phyloP scores from a whole-genome alignment of 441 rosid genomes.

The Dalechampia spathulata region DNA sequence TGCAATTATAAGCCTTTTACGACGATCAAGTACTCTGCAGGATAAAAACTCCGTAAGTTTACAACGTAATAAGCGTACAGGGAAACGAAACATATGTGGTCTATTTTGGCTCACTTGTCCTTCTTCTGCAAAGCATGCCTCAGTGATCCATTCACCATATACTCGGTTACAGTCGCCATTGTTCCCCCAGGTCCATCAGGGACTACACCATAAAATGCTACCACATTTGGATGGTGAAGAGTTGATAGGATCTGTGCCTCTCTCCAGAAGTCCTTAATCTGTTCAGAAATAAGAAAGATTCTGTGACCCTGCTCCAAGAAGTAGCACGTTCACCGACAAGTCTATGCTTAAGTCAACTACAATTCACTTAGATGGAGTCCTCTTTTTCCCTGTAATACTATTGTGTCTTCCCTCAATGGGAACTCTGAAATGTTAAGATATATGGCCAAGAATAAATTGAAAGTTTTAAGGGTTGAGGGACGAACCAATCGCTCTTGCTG shows the following conservation, averaged over 20 bases:
- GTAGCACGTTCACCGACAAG: too few species aligned
- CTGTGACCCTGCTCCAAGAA: neutral
- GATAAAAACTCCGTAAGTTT: constrained; percentile 11
- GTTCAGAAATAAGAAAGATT: constrained; percentile 14
- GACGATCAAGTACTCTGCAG: constrained; percentile 68
- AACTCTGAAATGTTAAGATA: neutral
- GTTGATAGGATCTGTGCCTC: constrained; percentile 88
- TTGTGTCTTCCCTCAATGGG: too few species aligned
- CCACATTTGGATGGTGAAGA: constrained; percentile 94
- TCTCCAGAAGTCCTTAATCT: constrained; percentile 95
- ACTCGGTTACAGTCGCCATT: constrained; percentile 89
- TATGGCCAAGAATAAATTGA: too few species aligned
- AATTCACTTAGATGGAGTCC: neutral
- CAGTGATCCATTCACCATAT: constrained; percentile 95
- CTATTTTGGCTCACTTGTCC: constrained; percentile 63
- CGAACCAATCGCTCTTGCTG: constrained; percentile 81
- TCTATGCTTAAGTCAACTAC: too few species aligned
- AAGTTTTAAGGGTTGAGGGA: constrained; percentile 11
- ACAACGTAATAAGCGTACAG: neutral
- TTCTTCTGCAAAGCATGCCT: constrained; percentile 83
- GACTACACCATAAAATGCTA: constrained; percentile 93
- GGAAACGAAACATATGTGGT: neutral
- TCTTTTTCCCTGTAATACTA: too few species aligned
- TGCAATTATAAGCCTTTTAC: constrained; percentile 65
- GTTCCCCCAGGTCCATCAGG: constrained; percentile 97